Evolutionary conservation across 768 basidiomycete species (phyloP), one percentile per base, ranked within the genome.

Genomic region (Grammothele lineata): DNA sequence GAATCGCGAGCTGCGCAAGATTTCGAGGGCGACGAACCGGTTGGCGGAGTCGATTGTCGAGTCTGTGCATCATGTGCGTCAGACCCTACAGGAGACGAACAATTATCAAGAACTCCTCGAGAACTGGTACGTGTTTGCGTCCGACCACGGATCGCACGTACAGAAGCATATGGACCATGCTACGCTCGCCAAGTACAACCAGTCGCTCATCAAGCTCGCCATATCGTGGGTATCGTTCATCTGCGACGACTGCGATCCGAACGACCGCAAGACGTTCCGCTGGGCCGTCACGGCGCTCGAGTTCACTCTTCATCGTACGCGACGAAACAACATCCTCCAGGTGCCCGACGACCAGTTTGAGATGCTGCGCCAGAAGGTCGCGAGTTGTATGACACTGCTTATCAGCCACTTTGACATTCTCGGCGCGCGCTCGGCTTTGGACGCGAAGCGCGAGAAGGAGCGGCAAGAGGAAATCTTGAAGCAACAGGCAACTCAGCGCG

Each of bases 191-290:
- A 84, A 86, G 55, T 95, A 96, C 67, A 87, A 88, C 60, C 80
- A 86, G 6, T 75, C 87, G 3, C 74, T 97, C 26, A 86, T 94
- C 65, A 85, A 83, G 50, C 78, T 98, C 43, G 92, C 94, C 9
- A 97, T 98, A 57, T 87, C 90, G 11, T 99, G 95, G 95, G 91
- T 98, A 26, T 86, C 92, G 36, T 98, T 99, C 73, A 95, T 98
- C 54, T 96, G 92, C 68, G 93, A 97, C 61, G 91, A 94, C 58
- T 99, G 96, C 69, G 90, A 96, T 57, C 92, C 94, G 7, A 87
- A 90, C 26, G 94, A 98, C 64, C 80, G 92, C 47, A 88, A 85
- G 64, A 98, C 92, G 0, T 99, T 99, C 76, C 87, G 89, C 62
- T 98, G 94, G 94, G 94, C 96, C 7, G 93, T 99, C 43, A 89